Evolutionary conservation across 2,329 filamentous ascomycete genomes (phyloP).

Genomic region (Ceratocystis eucalypticola): DNA sequence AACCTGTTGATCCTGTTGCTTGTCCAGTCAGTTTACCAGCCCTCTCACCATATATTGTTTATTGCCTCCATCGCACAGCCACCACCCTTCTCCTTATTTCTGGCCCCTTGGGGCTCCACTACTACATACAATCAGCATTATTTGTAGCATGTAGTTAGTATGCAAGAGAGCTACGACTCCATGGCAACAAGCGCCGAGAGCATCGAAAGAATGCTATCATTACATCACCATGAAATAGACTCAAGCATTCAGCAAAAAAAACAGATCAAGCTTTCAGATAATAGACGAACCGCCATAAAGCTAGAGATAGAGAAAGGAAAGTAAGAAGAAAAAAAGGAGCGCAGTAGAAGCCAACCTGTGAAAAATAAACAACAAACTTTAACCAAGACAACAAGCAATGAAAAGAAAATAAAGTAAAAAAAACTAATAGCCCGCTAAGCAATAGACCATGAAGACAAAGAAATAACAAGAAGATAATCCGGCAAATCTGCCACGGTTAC

Average conservation of each 20-base stretch:
- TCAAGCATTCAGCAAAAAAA: slow-evolving; percentile 11
- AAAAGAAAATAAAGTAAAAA: slow-evolving; percentile 19
- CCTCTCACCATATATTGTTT: background rate
- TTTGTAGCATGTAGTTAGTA: no score
- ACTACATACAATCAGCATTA: no score
- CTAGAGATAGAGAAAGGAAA: background rate
- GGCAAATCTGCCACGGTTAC: background rate
- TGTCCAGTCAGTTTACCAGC: background rate
- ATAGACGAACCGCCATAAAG: background rate
- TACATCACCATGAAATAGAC: slow-evolving; percentile 19
- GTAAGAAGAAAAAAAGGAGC: background rate
- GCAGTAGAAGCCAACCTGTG: background rate
- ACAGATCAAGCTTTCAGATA: background rate
- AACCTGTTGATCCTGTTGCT: background rate
- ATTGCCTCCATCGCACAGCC: no score
- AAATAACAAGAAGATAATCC: slow-evolving; percentile 1
- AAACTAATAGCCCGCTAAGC: slow-evolving; percentile 7
- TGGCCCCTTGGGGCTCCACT: no score
- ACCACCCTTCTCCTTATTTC: no score
- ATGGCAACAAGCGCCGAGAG: no score
- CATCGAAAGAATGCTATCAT: background rate
- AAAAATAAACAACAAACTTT: background rate
- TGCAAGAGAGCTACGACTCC: no score
- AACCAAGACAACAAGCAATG: background rate
- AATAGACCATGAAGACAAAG: slow-evolving; percentile 1